Conservation (phyloP, 495 filamentous ascomycete species). For the Schizothecium vesticola region DNA sequence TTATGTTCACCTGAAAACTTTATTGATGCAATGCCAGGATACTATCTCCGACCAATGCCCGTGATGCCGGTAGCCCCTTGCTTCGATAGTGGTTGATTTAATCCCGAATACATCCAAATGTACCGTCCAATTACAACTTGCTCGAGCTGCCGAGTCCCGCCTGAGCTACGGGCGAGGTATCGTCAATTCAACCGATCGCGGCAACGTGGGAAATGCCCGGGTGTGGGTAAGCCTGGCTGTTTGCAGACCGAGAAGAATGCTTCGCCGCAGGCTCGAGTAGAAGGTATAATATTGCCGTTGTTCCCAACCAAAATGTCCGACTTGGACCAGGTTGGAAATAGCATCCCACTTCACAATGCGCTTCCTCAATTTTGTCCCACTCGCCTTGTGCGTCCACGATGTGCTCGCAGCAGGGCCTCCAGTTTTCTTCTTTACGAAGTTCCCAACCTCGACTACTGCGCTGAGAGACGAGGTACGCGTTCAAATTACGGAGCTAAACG, state of each 20-base stretch:
- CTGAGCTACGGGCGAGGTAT: background rate
- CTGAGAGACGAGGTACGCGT: constrained; percentile 8
- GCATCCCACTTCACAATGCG: background rate
- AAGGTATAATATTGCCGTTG: background rate
- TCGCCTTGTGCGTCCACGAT: background rate
- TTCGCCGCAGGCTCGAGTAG: background rate
- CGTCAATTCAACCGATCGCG: background rate
- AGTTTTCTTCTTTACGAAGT: constrained; percentile 8
- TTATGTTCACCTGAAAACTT: no score
- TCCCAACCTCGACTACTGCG: constrained; percentile 9
- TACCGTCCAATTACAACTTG: constrained; percentile 4
- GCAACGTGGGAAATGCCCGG: background rate
- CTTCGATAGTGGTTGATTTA: constrained; percentile 1
- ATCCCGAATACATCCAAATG: constrained; percentile 3
- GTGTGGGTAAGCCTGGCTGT: background rate
- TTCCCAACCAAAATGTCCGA: background rate
- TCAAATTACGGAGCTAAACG: background rate
- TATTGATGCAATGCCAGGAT: no score
- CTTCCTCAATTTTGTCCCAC: background rate
- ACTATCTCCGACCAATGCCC: no score
- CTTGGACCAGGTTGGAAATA: background rate
- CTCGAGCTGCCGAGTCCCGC: background rate
- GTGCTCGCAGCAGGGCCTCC: constrained; percentile 4
- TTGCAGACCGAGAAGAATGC: background rate
- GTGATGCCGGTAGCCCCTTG: no score